phyloP scores from a whole-genome alignment of 1,139 yeast species.

The Geotrichum candidum region DNA sequence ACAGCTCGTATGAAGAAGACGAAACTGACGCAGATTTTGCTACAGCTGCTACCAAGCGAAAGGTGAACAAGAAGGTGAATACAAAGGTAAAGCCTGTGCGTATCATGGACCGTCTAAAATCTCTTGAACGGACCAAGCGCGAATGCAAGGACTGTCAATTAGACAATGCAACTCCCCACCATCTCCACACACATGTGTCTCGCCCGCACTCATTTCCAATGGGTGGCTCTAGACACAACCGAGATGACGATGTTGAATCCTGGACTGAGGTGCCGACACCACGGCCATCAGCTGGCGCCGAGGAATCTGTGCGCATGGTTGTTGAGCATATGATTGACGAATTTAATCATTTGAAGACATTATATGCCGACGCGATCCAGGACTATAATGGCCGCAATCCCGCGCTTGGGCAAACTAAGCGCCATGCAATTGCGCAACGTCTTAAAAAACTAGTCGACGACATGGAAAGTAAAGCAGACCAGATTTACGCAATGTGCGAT shows the following conservation, averaged over 20 bases:
- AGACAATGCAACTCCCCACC: neutral
- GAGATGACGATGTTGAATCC: neutral
- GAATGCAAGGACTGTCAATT: conserved; percentile 1
- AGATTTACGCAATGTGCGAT: conserved; percentile 33
- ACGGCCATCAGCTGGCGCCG: conserved; percentile 31
- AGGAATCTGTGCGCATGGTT: conserved; percentile 27
- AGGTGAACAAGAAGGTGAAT: neutral
- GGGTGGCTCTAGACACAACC: neutral
- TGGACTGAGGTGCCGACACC: conserved; percentile 30
- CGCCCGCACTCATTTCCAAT: neutral
- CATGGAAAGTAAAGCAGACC: conserved; percentile 33
- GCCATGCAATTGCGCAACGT: conserved; percentile 26
- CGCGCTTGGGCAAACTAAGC: conserved; percentile 24
- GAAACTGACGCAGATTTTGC: neutral
- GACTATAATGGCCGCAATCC: conserved; percentile 30
- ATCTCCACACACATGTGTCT: neutral
- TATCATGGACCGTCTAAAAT: neutral
- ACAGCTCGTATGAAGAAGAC: neutral
- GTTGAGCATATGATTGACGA: conserved; percentile 28
- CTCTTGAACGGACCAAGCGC: neutral
- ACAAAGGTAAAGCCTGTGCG: neutral
- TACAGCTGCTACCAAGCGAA: neutral
- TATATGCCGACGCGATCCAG: conserved; percentile 22
- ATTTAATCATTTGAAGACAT: conserved; percentile 24
- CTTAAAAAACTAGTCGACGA: conserved; percentile 26